phyloP scores from a whole-genome alignment of 768 basidiomycete genomes.

The Trametes maxima region DNA sequence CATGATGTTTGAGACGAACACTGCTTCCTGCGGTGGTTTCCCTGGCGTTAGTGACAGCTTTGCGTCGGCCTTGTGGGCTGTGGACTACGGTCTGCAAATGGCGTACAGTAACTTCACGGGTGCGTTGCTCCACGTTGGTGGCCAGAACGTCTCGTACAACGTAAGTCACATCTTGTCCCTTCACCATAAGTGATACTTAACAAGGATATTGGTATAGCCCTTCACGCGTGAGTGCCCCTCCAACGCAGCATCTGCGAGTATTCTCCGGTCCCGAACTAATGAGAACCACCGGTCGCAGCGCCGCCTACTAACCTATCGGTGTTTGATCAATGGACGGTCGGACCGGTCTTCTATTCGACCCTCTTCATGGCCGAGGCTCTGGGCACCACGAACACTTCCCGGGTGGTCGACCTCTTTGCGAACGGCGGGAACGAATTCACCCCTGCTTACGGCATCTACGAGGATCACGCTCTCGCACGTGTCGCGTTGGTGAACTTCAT shows the following conservation, averaged over 20 bases:
- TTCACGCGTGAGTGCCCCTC: constrained; percentile 38
- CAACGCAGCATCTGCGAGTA: too few relatives aligned
- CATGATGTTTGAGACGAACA: constrained; percentile 61
- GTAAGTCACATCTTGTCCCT: constrained; percentile 37
- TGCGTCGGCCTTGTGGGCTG: constrained; percentile 52
- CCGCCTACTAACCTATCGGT: constrained; percentile 57
- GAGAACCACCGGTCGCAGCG: constrained; percentile 40
- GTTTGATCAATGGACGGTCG: constrained; percentile 72
- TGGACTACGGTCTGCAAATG: constrained; percentile 57
- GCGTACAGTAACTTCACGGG: constrained; percentile 50
- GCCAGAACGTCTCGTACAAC: constrained; percentile 67
- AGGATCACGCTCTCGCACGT: constrained; percentile 61
- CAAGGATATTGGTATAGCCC: constrained; percentile 30
- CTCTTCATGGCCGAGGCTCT: constrained; percentile 71
- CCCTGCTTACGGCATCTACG: constrained; percentile 73
- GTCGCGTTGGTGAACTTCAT: constrained; percentile 77
- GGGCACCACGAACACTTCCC: constrained; percentile 64
- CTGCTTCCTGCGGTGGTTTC: constrained; percentile 54
- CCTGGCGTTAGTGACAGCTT: constrained; percentile 60
- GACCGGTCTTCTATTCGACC: constrained; percentile 73
- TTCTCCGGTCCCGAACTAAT: neutral
- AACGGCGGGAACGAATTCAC: constrained; percentile 55
- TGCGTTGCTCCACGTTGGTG: constrained; percentile 56
- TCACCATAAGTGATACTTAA: neutral
- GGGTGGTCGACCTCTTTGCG: constrained; percentile 65